A percentile compares a stretch with the other conserved stretches of the same genome.
phyloP scores from a whole-genome alignment of 129 eudicot species.

The Lactuca saligna region DNA sequence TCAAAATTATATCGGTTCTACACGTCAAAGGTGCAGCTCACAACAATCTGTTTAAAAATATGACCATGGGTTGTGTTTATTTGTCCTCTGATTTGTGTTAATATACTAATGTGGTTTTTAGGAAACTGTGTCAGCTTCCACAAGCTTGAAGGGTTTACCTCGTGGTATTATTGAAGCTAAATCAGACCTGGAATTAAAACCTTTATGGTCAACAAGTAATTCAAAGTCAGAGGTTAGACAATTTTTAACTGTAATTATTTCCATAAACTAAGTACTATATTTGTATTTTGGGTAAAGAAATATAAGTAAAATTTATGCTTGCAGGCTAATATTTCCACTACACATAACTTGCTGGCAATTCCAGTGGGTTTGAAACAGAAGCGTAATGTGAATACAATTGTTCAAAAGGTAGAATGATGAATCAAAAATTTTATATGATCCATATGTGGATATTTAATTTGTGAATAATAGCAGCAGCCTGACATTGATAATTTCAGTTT shows the following conservation, averaged over 20 bases:
- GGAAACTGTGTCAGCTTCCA: constrained; percentile 45
- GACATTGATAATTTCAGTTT: constrained; percentile 61
- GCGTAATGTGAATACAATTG: constrained; percentile 65
- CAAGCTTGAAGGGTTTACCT: constrained; percentile 65
- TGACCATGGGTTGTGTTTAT: constrained; percentile 1
- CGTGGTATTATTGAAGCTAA: constrained; percentile 78
- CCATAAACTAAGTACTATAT: not conserved
- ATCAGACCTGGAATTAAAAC: constrained; percentile 87
- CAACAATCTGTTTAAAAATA: constrained; percentile 2
- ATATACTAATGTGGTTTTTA: constrained; percentile 20
- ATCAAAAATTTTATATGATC: no score
- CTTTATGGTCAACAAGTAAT: constrained; percentile 74
- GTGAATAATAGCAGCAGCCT: constrained; percentile 27
- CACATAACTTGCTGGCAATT: constrained; percentile 73
- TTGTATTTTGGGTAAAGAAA: not conserved
- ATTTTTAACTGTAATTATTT: no score
- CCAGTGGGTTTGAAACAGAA: constrained; percentile 87
- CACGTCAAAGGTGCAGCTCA: constrained; percentile 49
- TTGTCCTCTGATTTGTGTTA: constrained; percentile 1
- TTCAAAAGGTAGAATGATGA: constrained; percentile 60
- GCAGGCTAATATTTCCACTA: constrained; percentile 44
- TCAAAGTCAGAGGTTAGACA: constrained; percentile 63
- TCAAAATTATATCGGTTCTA: constrained; percentile 55
- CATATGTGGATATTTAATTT: not conserved
- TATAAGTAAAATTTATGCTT: not conserved